phyloP scores from a whole-genome alignment of 2,329 filamentous ascomycete genomes.

The Ophiostoma fasciatum region DNA sequence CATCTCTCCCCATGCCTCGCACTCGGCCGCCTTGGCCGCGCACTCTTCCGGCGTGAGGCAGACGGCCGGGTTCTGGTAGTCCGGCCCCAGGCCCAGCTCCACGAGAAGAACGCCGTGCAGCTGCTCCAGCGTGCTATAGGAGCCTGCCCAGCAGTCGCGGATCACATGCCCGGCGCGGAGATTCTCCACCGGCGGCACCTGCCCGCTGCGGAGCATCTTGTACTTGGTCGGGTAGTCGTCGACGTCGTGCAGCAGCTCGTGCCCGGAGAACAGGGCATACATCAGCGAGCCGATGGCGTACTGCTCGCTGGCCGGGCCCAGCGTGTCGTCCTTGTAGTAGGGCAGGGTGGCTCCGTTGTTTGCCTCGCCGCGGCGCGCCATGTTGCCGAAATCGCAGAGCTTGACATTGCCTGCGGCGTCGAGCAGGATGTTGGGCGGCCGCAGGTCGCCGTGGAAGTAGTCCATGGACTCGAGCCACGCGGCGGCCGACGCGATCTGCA shows the following conservation, averaged over 20 bases:
- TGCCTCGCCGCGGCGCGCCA: background rate
- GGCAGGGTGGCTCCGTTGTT: background rate
- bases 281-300: background rate
- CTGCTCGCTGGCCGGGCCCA: background rate
- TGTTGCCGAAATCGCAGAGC: background rate
- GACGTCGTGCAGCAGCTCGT: background rate
- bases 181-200: background rate
- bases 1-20: background rate
- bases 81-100: background rate
- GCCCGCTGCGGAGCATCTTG: background rate
- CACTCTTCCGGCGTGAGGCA: background rate
- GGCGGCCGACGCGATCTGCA: background rate
- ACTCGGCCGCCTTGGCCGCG: background rate
- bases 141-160: background rate
- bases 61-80: background rate
- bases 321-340: background rate
- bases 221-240: background rate
- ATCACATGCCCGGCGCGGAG: background rate
- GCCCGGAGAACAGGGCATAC: background rate
- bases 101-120: background rate
- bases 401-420: background rate
- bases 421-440: background rate
- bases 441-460: background rate
- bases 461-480: background rate
- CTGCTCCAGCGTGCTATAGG: background rate